phyloP scores from a whole-genome alignment of 2,329 filamentous ascomycete species.

The Aureobasidium subglaciale region DNA sequence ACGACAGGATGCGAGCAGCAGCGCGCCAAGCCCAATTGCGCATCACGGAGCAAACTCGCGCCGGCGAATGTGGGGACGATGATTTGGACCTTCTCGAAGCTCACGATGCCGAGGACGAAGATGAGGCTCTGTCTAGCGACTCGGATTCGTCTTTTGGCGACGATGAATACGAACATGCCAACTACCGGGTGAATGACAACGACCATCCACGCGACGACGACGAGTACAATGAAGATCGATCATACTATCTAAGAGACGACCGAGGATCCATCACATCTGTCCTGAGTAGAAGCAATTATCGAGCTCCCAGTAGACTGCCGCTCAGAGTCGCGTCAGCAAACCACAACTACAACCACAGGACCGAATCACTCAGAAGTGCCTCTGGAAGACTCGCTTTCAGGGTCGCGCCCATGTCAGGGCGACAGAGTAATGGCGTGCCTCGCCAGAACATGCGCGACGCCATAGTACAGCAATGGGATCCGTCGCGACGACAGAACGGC shows the following conservation, averaged over 20 bases:
- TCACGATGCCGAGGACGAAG: not conserved
- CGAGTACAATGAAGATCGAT: not conserved
- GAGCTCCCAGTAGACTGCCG: not conserved
- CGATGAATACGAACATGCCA: not conserved
- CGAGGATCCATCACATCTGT: not conserved
- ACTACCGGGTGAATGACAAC: not conserved
- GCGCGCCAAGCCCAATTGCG: not conserved
- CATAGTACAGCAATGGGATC: slow-evolving; percentile 19
- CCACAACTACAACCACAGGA: not conserved
- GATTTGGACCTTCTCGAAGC: not conserved
- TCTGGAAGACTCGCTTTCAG: not conserved
- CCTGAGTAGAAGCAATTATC: too few species aligned
- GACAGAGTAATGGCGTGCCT: slow-evolving; percentile 13
- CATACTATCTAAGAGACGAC: not conserved
- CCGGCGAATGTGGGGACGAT: slow-evolving; percentile 5
- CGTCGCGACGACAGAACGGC: not conserved
- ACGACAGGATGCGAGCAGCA: slow-evolving; percentile 14
- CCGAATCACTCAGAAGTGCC: not conserved
- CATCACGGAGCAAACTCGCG: not conserved
- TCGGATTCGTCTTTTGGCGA: not conserved
- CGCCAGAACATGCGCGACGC: slow-evolving; percentile 17
- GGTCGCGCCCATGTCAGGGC: not conserved
- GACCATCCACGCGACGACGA: not conserved
- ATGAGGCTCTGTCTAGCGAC: not conserved
- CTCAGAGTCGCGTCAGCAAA: slow-evolving; percentile 4